Base-by-base conservation (phyloP, 163 green algal genomes). In the Scenedesmus sp. region DNA sequence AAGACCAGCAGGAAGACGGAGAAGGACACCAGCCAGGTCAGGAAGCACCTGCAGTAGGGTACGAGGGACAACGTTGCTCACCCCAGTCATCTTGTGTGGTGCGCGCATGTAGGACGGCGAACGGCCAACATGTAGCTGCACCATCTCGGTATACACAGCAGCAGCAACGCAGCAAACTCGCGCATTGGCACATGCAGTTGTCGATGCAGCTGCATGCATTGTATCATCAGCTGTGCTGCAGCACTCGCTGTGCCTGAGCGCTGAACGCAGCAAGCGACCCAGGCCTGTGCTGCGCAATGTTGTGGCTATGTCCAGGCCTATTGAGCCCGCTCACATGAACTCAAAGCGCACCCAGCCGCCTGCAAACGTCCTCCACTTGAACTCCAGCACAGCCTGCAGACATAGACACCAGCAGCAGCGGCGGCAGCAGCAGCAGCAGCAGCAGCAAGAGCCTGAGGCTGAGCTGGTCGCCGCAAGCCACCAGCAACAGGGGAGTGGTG, bases 281-380 rank as follows among this genome's bases (percentile, higher is more conserved):
- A 53, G 46, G 20, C 13, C 51, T 61, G 51, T 61, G 12, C 51
- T 61, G 51, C 3, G 51, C 51, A 22, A 16, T 61, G 51, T 22
- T 22, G 51, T n/a, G n/a, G n/a, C n/a, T n/a, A n/a, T n/a, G n/a
- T n/a, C n/a, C n/a, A 61, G 20, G 51, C 20, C 56, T 76, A 7
- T 40, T 18, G 24, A 20, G 37, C 22, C 22, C 40, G 65, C 65
- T 76, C 24, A 76, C 18, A 91, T 9, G 68, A 96, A 90, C 92
- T 96, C 94, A 43, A 84, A 95, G 3, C 94, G 3, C 20, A 96
- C 83, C 92, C 95, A 95, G 16, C 81, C 81, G 20, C 85, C 85
- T 0, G 95, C 95, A 94, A 95, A 98, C n/a, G 86, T 92, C 59
- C 89, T 86, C 94, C 95, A 97, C 84, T 97, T 97, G 88, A 92